phyloP scores from a whole-genome alignment of 1,284 basidiomycete species.

The Cryptococcus sp. region DNA sequence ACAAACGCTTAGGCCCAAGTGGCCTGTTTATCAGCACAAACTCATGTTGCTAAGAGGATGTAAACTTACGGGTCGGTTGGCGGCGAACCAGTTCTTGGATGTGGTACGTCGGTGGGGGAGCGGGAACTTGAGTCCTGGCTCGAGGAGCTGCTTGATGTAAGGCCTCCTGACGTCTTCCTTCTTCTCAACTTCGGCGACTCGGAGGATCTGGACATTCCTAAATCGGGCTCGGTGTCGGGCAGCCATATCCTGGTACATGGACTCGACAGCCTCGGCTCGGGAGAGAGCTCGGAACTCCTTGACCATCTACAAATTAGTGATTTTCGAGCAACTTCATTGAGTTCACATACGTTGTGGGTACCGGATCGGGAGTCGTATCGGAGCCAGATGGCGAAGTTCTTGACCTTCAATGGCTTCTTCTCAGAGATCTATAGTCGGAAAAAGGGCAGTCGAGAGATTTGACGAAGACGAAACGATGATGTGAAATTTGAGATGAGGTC shows the following conservation, averaged over 20 bases:
- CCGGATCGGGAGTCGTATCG: conserved; percentile 98
- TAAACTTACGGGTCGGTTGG: conserved; percentile 45
- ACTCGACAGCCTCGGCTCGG: conserved; percentile 92
- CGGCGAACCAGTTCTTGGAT: conserved; percentile 51
- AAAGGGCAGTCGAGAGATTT: not conserved
- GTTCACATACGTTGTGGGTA: conserved; percentile 70
- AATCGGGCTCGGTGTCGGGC: conserved; percentile 98
- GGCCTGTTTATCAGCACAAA: conserved; percentile 7
- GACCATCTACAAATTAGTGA: conserved; percentile 50
- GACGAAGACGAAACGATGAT: not conserved
- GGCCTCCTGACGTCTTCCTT: conserved; percentile 75
- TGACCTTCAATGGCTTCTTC: conserved; percentile 95
- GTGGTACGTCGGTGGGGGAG: conserved; percentile 75
- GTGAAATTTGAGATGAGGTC: not conserved
- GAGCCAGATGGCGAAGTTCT: conserved; percentile 99
- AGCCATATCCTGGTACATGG: conserved; percentile 99
- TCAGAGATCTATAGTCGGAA: conserved; percentile 87
- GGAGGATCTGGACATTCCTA: conserved; percentile 71
- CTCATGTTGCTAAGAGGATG: not conserved
- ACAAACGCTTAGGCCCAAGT: conserved; percentile 42
- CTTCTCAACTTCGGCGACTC: conserved; percentile 74
- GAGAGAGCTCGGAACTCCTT: conserved; percentile 94
- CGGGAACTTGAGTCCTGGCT: conserved; percentile 92
- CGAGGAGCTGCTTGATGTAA: conserved; percentile 95
- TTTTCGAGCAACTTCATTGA: conserved; percentile 68